A percentile compares a stretch with the other conserved stretches of the same genome.
phyloP scores from a whole-genome alignment of 306 rosid genomes.

The Glycine soja region DNA sequence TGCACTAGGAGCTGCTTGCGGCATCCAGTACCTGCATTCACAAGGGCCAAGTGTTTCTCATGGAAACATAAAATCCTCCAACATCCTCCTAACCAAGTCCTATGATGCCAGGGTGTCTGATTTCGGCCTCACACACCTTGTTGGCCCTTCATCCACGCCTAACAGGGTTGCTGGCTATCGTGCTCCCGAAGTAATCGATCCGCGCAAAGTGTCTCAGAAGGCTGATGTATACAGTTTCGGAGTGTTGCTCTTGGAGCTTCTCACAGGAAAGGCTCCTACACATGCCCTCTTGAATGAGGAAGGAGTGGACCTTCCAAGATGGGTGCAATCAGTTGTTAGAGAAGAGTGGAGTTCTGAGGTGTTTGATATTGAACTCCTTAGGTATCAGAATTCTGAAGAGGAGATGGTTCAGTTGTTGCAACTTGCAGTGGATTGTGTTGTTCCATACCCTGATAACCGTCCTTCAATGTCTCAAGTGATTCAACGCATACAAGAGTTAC shows the following conservation, averaged over 20 bases:
- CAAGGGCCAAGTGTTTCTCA: constrained; percentile 67
- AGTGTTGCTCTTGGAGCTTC: constrained; percentile 69
- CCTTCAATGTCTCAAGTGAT: constrained; percentile 68
- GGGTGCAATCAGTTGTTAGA: constrained; percentile 75
- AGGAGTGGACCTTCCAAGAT: constrained; percentile 78
- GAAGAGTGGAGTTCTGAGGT: constrained; percentile 77
- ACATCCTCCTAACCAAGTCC: constrained; percentile 66
- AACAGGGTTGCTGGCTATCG: constrained; percentile 71
- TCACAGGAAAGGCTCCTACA: constrained; percentile 76
- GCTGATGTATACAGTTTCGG: constrained; percentile 80
- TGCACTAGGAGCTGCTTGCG: constrained; percentile 71
- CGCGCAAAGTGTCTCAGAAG: constrained; percentile 70
- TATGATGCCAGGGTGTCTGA: constrained; percentile 71
- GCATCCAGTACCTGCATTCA: constrained; percentile 67
- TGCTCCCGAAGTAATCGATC: constrained; percentile 74
- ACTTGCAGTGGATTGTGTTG: constrained; percentile 73
- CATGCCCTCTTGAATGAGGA: constrained; percentile 69
- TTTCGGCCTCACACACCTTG: constrained; percentile 73
- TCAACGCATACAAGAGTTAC: constrained; percentile 58
- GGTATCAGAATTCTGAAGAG: constrained; percentile 67
- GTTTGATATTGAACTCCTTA: constrained; percentile 66
- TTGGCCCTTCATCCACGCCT: constrained; percentile 70
- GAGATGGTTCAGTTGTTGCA: constrained; percentile 74
- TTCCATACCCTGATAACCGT: constrained; percentile 65
- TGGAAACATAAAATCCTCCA: constrained; percentile 76